Evolutionary conservation across 805 yeast genomes (phyloP).

Genomic region (Wickerhamiella brachini): DNA sequence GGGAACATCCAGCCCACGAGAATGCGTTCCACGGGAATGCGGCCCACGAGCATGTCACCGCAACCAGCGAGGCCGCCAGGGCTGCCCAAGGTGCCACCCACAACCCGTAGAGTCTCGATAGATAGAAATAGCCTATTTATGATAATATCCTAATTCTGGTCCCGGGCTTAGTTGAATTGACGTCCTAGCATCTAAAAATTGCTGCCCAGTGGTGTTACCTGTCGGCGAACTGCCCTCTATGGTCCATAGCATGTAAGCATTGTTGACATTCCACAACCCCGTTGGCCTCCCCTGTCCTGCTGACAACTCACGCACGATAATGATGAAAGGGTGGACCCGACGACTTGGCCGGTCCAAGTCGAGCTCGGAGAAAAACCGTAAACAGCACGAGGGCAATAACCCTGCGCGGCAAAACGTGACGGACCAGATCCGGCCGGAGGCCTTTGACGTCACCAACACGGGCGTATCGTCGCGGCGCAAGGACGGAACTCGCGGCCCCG

Average conservation of each 20-base stretch:
- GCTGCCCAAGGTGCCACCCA: not conserved
- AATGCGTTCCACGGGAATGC: no score
- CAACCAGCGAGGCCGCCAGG: not conserved
- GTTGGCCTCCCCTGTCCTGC: not conserved
- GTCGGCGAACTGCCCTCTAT: no score
- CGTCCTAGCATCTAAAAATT: no score
- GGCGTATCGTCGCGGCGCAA: conserved; percentile 19
- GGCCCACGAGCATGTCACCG: not conserved
- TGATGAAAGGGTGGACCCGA: conserved; percentile 30
- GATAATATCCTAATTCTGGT: not conserved
- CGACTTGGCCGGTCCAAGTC: conserved; percentile 23
- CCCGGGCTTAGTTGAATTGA: no score
- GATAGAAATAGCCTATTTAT: not conserved
- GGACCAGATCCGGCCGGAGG: conserved; percentile 19
- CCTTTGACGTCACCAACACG: conserved; percentile 18
- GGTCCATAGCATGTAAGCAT: not conserved
- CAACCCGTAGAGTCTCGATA: not conserved
- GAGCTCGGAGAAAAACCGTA: conserved; percentile 18
- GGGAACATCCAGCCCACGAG: no score
- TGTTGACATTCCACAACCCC: not conserved
- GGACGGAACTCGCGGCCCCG: conserved; percentile 5
- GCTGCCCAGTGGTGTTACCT: no score
- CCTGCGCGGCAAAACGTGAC: not conserved
- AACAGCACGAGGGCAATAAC: conserved; percentile 4
- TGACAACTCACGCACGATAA: conserved; percentile 5